Conservation (phyloP, 2,329 filamentous ascomycete genomes). For the Magnaporthales sp. region DNA sequence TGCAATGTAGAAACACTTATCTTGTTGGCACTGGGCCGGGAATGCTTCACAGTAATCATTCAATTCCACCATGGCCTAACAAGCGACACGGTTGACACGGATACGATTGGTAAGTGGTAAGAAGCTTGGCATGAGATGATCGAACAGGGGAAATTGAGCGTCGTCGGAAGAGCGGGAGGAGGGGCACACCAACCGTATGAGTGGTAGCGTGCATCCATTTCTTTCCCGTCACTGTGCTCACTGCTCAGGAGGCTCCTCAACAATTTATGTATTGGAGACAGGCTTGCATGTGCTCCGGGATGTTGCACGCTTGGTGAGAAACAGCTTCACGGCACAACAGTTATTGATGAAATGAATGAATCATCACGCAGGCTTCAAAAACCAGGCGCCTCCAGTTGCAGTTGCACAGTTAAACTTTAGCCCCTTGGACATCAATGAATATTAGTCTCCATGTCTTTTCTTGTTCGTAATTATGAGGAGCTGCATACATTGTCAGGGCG, state of each 20-base stretch:
- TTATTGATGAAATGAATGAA: not conserved
- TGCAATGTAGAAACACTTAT: no score
- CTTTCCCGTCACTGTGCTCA: not conserved
- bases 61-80: not conserved
- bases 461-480: not conserved
- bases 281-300: no score
- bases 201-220: not conserved
- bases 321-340: no score
- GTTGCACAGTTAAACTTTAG: not conserved
- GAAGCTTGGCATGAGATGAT: not conserved
- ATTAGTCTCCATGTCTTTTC: not conserved
- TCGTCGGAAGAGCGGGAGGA: not conserved
- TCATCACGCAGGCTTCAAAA: not conserved
- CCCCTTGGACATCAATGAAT: not conserved
- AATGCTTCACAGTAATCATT: not conserved
- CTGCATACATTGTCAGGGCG: not conserved
- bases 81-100: no score
- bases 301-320: not conserved
- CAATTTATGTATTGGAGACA: not conserved
- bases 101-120: not conserved
- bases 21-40: no score
- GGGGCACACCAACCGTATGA: not conserved
- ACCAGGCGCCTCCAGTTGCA: not conserved
- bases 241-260: not conserved
- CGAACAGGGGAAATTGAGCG: no score